Conservation (phyloP, 2,329 filamentous ascomycete genomes). For the Colletotrichum scovillei region DNA sequence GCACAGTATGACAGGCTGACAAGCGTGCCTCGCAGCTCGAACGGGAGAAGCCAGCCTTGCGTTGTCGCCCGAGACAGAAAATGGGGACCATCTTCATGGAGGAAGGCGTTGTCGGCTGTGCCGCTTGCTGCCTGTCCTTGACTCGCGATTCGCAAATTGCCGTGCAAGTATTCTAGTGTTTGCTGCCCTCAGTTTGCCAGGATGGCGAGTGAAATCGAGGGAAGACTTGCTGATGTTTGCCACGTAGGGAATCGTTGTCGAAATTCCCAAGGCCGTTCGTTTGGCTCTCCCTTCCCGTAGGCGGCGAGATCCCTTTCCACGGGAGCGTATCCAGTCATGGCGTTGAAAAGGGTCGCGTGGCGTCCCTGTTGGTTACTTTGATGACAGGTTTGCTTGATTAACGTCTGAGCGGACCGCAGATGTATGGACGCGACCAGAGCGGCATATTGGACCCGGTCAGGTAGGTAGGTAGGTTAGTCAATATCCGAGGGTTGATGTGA, state of each 20-base stretch:
- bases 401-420: background rate
- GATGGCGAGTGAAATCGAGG: background rate
- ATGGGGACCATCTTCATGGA: background rate
- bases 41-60: background rate
- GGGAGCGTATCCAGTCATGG: background rate
- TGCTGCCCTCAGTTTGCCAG: background rate
- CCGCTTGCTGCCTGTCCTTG: background rate
- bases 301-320: background rate
- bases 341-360: background rate
- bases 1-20: background rate
- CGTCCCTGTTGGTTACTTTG: constrained; percentile 13
- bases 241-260: background rate
- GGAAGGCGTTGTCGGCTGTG: background rate
- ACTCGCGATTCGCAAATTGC: background rate
- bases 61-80: background rate
- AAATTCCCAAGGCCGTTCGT: background rate
- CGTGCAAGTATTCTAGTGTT: background rate
- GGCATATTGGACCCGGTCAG: background rate
- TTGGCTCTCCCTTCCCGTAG: background rate
- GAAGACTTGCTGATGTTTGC: constrained; percentile 1
- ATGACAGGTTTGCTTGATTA: constrained; percentile 7
- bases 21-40: background rate
- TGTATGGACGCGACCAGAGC: background rate
- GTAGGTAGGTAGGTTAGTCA: background rate
- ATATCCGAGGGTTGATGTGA: background rate